Evolutionary conservation across 163 green algal genomes (phyloP).

Genomic region (Prototheca wickerhamii): DNA sequence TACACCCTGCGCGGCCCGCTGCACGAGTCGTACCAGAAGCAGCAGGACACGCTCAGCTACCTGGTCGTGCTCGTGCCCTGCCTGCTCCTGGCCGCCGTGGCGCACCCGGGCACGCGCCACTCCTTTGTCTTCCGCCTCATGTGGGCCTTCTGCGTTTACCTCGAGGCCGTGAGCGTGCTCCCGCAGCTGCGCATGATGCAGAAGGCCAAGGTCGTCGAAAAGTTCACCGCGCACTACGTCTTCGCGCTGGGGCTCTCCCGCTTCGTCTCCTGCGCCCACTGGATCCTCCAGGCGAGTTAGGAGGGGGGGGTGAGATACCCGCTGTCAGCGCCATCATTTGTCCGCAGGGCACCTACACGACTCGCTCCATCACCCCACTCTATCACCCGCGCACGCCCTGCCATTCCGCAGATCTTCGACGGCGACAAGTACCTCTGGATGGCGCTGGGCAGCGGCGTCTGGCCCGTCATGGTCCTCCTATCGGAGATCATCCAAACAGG

Average conservation of each 20-base stretch:
- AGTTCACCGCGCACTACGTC: constrained; percentile 97
- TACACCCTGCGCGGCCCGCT: constrained; percentile 69
- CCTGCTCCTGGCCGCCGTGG: constrained; percentile 70
- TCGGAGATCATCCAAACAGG: constrained; percentile 97
- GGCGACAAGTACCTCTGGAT: constrained; percentile 81
- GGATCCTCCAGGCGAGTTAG: constrained; percentile 36
- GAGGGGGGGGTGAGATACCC: not conserved
- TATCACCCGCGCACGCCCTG: constrained; percentile 11
- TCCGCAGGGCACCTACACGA: constrained; percentile 7
- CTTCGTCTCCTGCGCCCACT: constrained; percentile 97
- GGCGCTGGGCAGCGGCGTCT: constrained; percentile 81
- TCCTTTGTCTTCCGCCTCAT: constrained; percentile 67
- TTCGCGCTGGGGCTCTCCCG: constrained; percentile 90
- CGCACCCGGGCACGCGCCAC: constrained; percentile 83
- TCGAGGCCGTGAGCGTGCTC: constrained; percentile 90
- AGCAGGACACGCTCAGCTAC: constrained; percentile 73
- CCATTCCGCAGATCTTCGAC: constrained; percentile 91
- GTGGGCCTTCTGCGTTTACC: constrained; percentile 96
- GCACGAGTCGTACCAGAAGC: constrained; percentile 73
- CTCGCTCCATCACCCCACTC: not conserved
- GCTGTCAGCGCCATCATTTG: constrained; percentile 12
- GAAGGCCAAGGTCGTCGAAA: constrained; percentile 94
- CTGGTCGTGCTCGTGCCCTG: constrained; percentile 79
- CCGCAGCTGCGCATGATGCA: constrained; percentile 98
- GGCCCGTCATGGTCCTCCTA: constrained; percentile 93